Base-by-base conservation (phyloP, 2,329 filamentous ascomycete species). In the Ascochyta rabiei region DNA sequence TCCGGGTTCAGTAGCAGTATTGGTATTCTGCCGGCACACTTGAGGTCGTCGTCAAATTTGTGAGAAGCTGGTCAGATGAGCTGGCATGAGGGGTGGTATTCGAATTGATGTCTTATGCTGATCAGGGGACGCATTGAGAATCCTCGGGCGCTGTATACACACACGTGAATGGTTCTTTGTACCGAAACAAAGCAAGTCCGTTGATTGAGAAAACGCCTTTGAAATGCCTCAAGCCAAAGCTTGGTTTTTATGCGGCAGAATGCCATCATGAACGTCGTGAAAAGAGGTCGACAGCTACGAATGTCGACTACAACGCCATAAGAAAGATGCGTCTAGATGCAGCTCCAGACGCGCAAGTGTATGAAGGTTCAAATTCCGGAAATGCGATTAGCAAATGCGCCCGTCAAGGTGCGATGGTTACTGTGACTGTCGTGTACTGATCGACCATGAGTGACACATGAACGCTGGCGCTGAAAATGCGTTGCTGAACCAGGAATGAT, bases 401-500 rank as follows among this genome's bases (percentile, higher is more conserved):
- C 28, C 34, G 41, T 40, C 30, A 23, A 10, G 10, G n/a, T 31
- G 30, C 15, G 18, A 46, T 24, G 24, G 18, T 21, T 15, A 37
- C 35, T 38, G 16, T n/a, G 23, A 41, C n/a, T 42, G 40, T 47
- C 24, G 37, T 26, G 38, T 42, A 38, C 13, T 47, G 37, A 18
- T 53, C 49, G 21, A 43, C 43, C 24, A 35, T 42, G 24, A 42
- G 18, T 12, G 28, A 46, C 37, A 35, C 48, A 23, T 41, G 39
- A 28, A 28, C 26, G n/a, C 38, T 40, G 44, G 48, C 26, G 56
- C 47, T 49, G 42, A 52, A 53, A 44, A 63, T 61, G 60, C 54
- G 48, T 44, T 48, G 52, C 16, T 41, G 23, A 44, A 37, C 23
- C 18, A 21, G 15, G 63, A 52, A 67, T 66, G 60, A 55, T 57